Evolutionary conservation across 495 filamentous ascomycete species (phyloP), one percentile per base, ranked within the genome.

Genomic region (Schizothecium vesticola): DNA sequence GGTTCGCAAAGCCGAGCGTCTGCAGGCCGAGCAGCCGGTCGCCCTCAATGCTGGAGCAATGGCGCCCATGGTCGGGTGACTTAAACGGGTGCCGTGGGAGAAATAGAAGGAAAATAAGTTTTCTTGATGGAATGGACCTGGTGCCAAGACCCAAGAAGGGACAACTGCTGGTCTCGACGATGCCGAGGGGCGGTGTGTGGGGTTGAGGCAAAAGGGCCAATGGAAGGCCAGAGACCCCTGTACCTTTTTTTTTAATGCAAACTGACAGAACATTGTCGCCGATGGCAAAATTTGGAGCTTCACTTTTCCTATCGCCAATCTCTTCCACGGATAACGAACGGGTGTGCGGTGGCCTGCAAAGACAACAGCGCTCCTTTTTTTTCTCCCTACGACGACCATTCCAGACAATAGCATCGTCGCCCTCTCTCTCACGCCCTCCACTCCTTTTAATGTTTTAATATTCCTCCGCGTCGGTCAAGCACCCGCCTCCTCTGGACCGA

Each of bases 11-110:
- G 71, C 72, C 11, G 75, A 71, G 2, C 64, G 28, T 11, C 70
- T 66, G 70, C 77, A 79, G 51, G 72, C 69, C 1, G 72, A 68
- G 71, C 77, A 79, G 66, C 74, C 68, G 7, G 56, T 66, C 23
- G 69, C 67, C 62, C 75, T 71, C 12, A 72, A 21, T 12, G 69
- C 58, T 9, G 76, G 60, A 16, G 70, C 56, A 31, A 67, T 59
- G n/a, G 43, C 56, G n/a, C 56, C 31, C 72, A 73, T 75, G 26
- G 26, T 60, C 58, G 28, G 25, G 12, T 51, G 58, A 12, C 56
- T 25, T 25, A 22, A 43, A 1, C n/a, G 31, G 22, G 36, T 21
- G 57, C 28, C 23, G n/a, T 26, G 24, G 36, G 24, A 51, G 22
- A 24, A 58, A 3, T 21, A 25, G n/a, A n/a, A 23, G 21, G 12